Evolutionary conservation across 371 early-diverging fungal genomes (phyloP).

Genomic region (Chytridium lagenaria): DNA sequence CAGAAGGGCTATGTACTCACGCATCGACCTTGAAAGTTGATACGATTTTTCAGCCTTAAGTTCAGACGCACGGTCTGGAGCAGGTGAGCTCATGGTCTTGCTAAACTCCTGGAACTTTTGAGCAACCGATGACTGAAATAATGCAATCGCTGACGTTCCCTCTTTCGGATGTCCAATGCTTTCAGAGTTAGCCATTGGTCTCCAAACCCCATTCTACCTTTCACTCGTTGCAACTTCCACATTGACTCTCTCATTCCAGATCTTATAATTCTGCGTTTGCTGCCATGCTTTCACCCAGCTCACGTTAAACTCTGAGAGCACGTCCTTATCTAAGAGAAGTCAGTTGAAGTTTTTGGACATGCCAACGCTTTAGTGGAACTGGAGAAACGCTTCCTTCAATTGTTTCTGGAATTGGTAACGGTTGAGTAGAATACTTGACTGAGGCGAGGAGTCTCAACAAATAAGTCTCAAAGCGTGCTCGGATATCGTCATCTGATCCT

Average conservation of each 20-base stretch:
- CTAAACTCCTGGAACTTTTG: constrained; percentile 10
- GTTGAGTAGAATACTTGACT: constrained; percentile 57
- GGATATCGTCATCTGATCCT: constrained; percentile 82
- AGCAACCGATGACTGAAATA: not conserved
- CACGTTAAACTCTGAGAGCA: constrained; percentile 68
- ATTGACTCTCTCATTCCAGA: constrained; percentile 67
- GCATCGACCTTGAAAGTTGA: not conserved
- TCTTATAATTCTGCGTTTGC: constrained; percentile 68
- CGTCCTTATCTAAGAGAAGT: constrained; percentile 61
- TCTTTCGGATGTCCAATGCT: constrained; percentile 61
- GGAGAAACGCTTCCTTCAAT: constrained; percentile 44
- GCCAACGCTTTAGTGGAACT: constrained; percentile 39
- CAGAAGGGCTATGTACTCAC: not conserved
- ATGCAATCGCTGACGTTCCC: constrained; percentile 26
- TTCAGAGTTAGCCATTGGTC: not conserved
- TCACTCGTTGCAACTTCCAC: constrained; percentile 31
- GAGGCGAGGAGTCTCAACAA: constrained; percentile 71
- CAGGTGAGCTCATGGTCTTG: constrained; percentile 6
- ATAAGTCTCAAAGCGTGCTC: constrained; percentile 79
- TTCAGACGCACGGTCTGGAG: not conserved
- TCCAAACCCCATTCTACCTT: constrained; percentile 22
- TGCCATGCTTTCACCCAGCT: constrained; percentile 74
- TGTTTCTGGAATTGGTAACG: constrained; percentile 33
- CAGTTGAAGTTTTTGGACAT: not conserved
- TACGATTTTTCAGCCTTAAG: not conserved